phyloP scores from a whole-genome alignment of 2,329 filamentous ascomycete species.

The Fusarium virguliforme region DNA sequence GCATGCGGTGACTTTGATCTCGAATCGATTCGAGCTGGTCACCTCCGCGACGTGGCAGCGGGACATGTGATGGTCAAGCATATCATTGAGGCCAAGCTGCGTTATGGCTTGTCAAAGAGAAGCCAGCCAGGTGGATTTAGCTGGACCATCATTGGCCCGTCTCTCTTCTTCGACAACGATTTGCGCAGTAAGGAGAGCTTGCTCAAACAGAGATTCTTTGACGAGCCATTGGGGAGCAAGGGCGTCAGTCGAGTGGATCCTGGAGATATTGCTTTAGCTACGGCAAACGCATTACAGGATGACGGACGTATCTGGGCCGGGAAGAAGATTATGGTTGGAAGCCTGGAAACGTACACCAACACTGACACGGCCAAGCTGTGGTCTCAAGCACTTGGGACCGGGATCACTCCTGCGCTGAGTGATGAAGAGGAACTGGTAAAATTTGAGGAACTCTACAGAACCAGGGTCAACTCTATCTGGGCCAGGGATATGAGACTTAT shows the following conservation, averaged over 20 bases:
- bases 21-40: conserved; percentile 21
- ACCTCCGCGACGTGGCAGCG: conserved; percentile 15
- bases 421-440: conserved; percentile 13
- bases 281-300: conserved; percentile 27
- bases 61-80: conserved; percentile 34
- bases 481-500: conserved; percentile 32
- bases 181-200: conserved; percentile 32
- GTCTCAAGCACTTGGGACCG: conserved; percentile 21
- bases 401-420: conserved; percentile 11
- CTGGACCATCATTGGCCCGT: conserved; percentile 36
- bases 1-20: conserved; percentile 24
- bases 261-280: conserved; percentile 30
- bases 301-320: conserved; percentile 24
- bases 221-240: conserved; percentile 30
- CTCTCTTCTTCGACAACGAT: conserved; percentile 34
- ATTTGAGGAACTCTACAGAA: conserved; percentile 17
- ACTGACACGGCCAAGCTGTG: conserved; percentile 22
- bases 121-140: conserved; percentile 28
- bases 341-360: conserved; percentile 25
- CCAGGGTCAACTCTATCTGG: background rate
- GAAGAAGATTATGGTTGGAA: conserved; percentile 38
- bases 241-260: conserved; percentile 36
- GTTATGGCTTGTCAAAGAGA: conserved; percentile 20
- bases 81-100: conserved; percentile 34
- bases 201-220: conserved; percentile 23